A percentile compares a stretch with the other conserved stretches of the same genome.
Conservation (phyloP, 2,329 filamentous ascomycete species). For the Leptosphaerulina australis region DNA sequence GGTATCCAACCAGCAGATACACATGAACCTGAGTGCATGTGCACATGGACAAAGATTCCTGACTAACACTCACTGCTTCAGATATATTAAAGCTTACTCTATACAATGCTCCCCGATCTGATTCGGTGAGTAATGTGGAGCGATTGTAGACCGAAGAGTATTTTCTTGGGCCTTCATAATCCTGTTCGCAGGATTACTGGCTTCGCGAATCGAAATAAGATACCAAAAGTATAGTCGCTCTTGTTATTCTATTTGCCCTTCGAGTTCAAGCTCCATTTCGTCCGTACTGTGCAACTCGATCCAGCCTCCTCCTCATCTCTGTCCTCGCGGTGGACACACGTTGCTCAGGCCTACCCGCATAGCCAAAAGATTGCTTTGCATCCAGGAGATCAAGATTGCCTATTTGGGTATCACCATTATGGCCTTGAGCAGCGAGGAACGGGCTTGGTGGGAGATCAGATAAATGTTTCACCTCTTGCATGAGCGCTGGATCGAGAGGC, state of each 20-base stretch:
- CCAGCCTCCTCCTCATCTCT: conserved; percentile 34
- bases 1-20: too few species aligned
- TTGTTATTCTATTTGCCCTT: not conserved
- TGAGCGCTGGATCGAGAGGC: conserved; percentile 67
- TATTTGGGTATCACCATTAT: not conserved
- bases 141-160: too few species aligned
- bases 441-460: conserved; percentile 45
- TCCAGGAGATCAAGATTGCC: not conserved
- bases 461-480: conserved; percentile 50
- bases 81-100: too few species aligned
- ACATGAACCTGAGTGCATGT: too few species aligned
- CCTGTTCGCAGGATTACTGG: too few species aligned
- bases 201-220: too few species aligned
- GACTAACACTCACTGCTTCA: too few species aligned
- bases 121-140: too few species aligned
- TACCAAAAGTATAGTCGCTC: too few species aligned
- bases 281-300: conserved; percentile 23
- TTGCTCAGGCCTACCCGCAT: conserved; percentile 5
- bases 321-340: conserved; percentile 30
- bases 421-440: conserved; percentile 31
- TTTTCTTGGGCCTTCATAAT: too few species aligned
- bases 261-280: not conserved
- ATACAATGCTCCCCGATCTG: too few species aligned
- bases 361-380: not conserved
- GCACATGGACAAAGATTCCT: too few species aligned